phyloP scores from a whole-genome alignment of 768 basidiomycete species.

The Leccinum subgranulosum region DNA sequence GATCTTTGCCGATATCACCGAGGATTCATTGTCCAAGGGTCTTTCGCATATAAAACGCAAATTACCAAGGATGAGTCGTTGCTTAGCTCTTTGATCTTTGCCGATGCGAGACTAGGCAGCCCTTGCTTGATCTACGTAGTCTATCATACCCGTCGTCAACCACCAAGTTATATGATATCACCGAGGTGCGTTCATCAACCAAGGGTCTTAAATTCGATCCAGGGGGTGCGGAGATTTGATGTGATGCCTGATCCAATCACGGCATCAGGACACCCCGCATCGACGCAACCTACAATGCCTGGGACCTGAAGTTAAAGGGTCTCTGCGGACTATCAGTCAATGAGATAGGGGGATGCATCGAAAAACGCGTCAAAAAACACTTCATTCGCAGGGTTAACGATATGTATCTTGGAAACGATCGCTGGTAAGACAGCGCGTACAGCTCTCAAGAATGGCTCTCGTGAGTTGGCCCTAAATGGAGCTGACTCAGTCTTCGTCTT shows the following conservation, averaged over 20 bases:
- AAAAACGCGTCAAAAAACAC: background rate
- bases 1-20: too few relatives aligned
- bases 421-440: background rate
- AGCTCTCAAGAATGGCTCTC: too few relatives aligned
- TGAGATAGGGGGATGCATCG: background rate
- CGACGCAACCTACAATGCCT: background rate
- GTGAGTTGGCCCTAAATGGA: too few relatives aligned
- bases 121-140: background rate
- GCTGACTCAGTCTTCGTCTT: slow-evolving; percentile 62
- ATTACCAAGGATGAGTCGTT: background rate
- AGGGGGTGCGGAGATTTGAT: background rate
- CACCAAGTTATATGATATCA: background rate
- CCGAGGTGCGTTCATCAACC: background rate
- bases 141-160: background rate
- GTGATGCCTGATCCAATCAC: background rate
- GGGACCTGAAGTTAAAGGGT: background rate
- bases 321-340: slow-evolving; percentile 35
- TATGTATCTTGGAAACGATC: background rate
- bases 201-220: background rate
- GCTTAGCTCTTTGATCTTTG: background rate
- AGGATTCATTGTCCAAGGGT: too few relatives aligned
- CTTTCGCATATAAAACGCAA: too few relatives aligned
- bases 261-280: background rate
- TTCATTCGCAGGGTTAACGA: background rate
- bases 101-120: background rate